These are phyloP conservation scores for Candida taoyuanica DNA, from an alignment of 805 yeast species.

Conservation along the genomic window DNA sequence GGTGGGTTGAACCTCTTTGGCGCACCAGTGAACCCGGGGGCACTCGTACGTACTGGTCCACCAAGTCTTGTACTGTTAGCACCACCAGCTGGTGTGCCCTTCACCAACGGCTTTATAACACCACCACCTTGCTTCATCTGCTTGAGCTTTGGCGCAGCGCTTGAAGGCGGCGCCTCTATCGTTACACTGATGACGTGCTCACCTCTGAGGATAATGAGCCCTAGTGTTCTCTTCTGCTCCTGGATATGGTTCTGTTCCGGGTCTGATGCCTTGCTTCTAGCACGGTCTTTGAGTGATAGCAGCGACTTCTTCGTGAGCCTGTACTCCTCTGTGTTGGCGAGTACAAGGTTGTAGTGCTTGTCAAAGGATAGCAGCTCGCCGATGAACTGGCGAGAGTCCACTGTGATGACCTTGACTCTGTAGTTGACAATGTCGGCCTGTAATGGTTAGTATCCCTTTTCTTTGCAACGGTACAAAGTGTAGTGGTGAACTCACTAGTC, in stretches of 20 bases:
- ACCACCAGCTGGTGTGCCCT: constrained; percentile 6
- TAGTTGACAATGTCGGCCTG: constrained; percentile 65
- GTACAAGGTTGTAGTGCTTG: constrained; percentile 79
- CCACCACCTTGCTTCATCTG: constrained; percentile 27
- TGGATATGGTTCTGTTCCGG: constrained; percentile 34
- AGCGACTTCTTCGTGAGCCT: constrained; percentile 62
- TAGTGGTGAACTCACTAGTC: constrained; percentile 32
- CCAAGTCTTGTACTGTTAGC: constrained; percentile 9
- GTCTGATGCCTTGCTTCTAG: constrained; percentile 29
- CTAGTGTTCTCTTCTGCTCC: constrained; percentile 73
- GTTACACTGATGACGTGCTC: constrained; percentile 67
- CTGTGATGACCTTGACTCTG: constrained; percentile 65
- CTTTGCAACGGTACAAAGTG: neutral
- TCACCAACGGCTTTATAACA: constrained; percentile 27
- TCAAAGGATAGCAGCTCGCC: constrained; percentile 89
- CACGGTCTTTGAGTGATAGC: constrained; percentile 32
- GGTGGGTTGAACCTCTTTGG: constrained; percentile 45
- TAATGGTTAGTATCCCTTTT: constrained; percentile 8
- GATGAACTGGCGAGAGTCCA: constrained; percentile 72
- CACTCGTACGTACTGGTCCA: constrained; percentile 27
- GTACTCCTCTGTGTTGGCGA: constrained; percentile 80
- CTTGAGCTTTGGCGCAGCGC: constrained; percentile 21
- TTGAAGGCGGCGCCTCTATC: constrained; percentile 29
- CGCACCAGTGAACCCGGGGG: constrained; percentile 30
- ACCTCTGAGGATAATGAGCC: constrained; percentile 81